Evolutionary conservation across 371 early-diverging fungal genomes (phyloP), one percentile per base, ranked within the genome.

Genomic region (Rhizomucor pusillus): DNA sequence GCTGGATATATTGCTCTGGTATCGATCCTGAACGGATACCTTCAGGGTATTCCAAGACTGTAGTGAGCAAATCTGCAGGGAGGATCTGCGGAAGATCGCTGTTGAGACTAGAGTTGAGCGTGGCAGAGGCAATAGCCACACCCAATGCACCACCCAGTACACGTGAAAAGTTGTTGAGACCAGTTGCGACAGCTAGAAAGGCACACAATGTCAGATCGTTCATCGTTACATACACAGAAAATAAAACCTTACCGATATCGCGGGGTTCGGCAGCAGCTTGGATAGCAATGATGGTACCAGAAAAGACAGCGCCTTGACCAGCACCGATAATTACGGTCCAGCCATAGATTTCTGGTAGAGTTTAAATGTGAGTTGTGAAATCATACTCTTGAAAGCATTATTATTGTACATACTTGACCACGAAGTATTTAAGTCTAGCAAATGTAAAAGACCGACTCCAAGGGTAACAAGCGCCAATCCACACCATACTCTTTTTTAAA

Each of bases 101-200:
- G 0, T 55, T 46, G 14, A 79, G 58, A 4, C 59, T 58, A 14
- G 69, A 65, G 44, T 79, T 75, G 19, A 75, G 45, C 10, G 67
- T 55, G n/a, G 73, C 63, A 12, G 71, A 69, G 0, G 69, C 61
- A 33, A 75, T 69, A 5, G 79, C 75, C 5, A 76, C 65, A 49
- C 79, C 79, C 23, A 75, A 48, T 9, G 79, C 79, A 46, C 75
- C 79, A 59, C 79, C 79, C 2, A 79, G 54, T 6, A 79, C 65
- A 41, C 73, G 62, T 5, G 66, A 50, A 39, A 79, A 79, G 19
- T 73, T 79, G 51, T 73, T 71, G 3, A 75, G 48, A 5, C 75
- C 75, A 2, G 75, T 75, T 7, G 67, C 75, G 4, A 78, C 75
- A 24, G 75, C 77, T 72, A 43, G 45, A 41, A 37, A 25, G 19